Conservation (phyloP, 495 filamentous ascomycete species). For the Penicillium bialowiezense region DNA sequence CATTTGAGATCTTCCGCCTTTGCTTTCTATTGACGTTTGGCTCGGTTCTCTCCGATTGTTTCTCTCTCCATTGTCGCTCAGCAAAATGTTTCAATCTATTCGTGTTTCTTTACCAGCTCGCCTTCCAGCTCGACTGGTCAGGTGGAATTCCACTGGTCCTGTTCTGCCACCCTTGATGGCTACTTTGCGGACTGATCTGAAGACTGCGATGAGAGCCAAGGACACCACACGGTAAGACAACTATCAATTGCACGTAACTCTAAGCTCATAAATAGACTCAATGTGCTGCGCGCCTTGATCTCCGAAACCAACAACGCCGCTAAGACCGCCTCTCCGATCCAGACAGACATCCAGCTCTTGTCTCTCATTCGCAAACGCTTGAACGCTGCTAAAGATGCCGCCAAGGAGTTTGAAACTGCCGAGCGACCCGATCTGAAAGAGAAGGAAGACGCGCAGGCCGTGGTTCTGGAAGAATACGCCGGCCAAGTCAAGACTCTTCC, state of each 20-base stretch:
- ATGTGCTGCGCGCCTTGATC: slow-evolving; percentile 58
- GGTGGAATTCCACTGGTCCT: slow-evolving; percentile 44
- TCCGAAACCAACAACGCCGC: slow-evolving; percentile 62
- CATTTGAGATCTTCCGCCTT: slow-evolving; percentile 27
- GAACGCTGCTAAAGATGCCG: slow-evolving; percentile 46
- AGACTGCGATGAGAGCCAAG: slow-evolving; percentile 60
- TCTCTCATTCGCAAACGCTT: slow-evolving; percentile 55
- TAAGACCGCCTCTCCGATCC: slow-evolving; percentile 57
- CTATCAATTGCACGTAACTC: neutral
- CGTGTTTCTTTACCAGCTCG: slow-evolving; percentile 22
- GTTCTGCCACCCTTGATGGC: slow-evolving; percentile 44
- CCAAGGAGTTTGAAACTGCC: slow-evolving; percentile 49
- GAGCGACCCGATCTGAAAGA: slow-evolving; percentile 54
- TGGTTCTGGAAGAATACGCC: slow-evolving; percentile 57
- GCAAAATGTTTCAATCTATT: slow-evolving; percentile 27
- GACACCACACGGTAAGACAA: slow-evolving; percentile 47
- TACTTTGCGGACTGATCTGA: slow-evolving; percentile 56
- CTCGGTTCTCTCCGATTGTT: neutral
- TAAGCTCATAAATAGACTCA: slow-evolving; percentile 33
- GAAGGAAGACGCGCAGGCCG: slow-evolving; percentile 54
- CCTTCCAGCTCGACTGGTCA: slow-evolving; percentile 27
- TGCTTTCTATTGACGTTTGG: neutral
- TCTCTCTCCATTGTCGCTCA: slow-evolving; percentile 1
- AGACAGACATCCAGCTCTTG: slow-evolving; percentile 57
- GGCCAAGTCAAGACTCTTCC: slow-evolving; percentile 48